phyloP scores from a whole-genome alignment of 768 basidiomycete genomes.

The Cystofilobasidium ferigula region DNA sequence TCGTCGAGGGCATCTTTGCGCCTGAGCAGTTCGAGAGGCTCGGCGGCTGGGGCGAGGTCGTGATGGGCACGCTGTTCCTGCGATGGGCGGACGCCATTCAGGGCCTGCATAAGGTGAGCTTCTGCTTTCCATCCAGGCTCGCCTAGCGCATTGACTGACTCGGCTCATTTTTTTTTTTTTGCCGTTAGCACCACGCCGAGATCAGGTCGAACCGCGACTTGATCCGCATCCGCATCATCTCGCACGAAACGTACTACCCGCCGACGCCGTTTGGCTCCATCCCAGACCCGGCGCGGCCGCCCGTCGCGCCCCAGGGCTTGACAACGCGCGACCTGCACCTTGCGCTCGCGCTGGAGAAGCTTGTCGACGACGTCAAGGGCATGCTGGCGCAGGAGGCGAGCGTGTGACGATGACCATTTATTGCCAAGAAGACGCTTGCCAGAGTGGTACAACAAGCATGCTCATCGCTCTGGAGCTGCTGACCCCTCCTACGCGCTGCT shows the following conservation, averaged over 20 bases:
- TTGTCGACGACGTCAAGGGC: not conserved
- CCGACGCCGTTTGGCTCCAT: not conserved
- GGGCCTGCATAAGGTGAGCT: not conserved
- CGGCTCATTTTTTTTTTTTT: not conserved
- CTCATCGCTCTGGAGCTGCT: too few relatives aligned
- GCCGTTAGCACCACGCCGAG: not conserved
- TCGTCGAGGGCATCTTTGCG: not conserved
- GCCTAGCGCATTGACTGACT: not conserved
- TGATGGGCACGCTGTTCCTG: not conserved
- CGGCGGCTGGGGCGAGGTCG: not conserved
- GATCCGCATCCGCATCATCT: not conserved
- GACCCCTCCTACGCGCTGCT: too few relatives aligned
- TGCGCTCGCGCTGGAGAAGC: not conserved
- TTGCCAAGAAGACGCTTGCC: too few relatives aligned
- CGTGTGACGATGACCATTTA: too few relatives aligned
- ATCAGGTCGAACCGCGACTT: not conserved
- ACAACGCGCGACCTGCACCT: not conserved
- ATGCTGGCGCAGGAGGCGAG: not conserved
- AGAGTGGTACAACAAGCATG: too few relatives aligned
- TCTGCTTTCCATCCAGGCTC: not conserved
- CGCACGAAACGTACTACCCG: not conserved
- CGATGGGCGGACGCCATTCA: not conserved
- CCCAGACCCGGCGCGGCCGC: not conserved
- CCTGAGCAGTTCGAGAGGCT: not conserved
- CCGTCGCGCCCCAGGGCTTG: not conserved